Evolutionary conservation across 2,329 filamentous ascomycete species (phyloP).

Genomic region (Berkeleyomyces basicola): DNA sequence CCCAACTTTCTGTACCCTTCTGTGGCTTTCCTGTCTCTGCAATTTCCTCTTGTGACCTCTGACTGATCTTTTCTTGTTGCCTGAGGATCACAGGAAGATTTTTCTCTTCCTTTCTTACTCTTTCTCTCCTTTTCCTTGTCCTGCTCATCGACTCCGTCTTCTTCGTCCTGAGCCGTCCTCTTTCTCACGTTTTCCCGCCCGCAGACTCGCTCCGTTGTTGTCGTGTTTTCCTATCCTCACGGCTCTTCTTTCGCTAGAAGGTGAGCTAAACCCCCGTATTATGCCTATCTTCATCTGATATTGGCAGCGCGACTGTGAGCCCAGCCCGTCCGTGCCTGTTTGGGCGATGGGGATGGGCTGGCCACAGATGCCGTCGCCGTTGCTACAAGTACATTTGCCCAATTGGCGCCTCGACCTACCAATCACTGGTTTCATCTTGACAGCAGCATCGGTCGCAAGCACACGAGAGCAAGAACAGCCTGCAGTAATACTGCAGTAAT

Average conservation of each 20-base stretch:
- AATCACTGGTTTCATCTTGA: not conserved
- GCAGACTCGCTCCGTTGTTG: not conserved
- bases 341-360: not conserved
- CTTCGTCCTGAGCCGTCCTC: not conserved
- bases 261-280: not conserved
- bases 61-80: constrained; percentile 4
- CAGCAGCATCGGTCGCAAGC: not conserved
- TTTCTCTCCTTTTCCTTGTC: not conserved
- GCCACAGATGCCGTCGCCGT: not conserved
- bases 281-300: not conserved
- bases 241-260: not conserved
- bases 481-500: no score
- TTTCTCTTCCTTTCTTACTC: not conserved
- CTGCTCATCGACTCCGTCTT: not conserved
- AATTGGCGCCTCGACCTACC: not conserved
- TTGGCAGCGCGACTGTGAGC: not conserved
- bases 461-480: not conserved
- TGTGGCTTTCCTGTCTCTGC: not conserved
- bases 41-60: not conserved
- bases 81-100: not conserved
- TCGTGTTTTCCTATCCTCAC: not conserved
- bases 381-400: not conserved
- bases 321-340: not conserved
- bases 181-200: not conserved
- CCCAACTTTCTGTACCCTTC: constrained; percentile 1